A percentile compares a stretch with the other conserved stretches of the same genome.
Evolutionary conservation across 495 filamentous ascomycete species (phyloP).

Genomic region (Podospora bellae-mahoneyi): DNA sequence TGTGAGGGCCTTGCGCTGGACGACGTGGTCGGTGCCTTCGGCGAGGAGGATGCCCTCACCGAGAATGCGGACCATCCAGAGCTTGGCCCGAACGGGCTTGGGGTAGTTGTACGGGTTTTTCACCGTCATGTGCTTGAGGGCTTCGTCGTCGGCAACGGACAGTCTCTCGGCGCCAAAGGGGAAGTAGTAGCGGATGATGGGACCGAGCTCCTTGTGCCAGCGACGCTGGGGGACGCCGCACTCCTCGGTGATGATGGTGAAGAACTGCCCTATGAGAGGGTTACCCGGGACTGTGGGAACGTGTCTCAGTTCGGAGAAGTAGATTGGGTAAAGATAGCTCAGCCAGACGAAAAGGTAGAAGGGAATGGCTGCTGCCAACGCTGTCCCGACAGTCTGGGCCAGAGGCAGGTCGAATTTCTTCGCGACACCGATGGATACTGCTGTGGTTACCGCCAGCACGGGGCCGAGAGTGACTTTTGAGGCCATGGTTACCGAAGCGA

Average conservation of each 20-base stretch:
- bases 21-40: conserved; percentile 42
- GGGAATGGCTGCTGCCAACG: conserved; percentile 1
- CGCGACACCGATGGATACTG: conserved; percentile 8
- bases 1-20: conserved; percentile 47
- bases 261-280: conserved; percentile 29
- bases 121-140: conserved; percentile 48
- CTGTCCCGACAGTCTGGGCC: conserved; percentile 5
- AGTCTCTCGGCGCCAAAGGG: conserved; percentile 29
- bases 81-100: conserved; percentile 48
- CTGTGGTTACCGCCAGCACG: conserved; percentile 11
- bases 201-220: conserved; percentile 29
- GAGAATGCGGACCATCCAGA: conserved; percentile 50
- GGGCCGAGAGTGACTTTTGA: conserved; percentile 12
- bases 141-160: conserved; percentile 26
- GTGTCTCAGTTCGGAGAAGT: conserved; percentile 24
- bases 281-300: conserved; percentile 26
- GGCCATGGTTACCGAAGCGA: conserved; percentile 13
- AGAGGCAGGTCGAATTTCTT: conserved; percentile 18
- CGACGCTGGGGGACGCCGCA: conserved; percentile 29
- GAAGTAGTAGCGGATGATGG: conserved; percentile 30
- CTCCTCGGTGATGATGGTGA: conserved; percentile 29
- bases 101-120: conserved; percentile 54
- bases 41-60: conserved; percentile 49
- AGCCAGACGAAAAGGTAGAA: conserved; percentile 20
- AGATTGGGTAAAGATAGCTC: conserved; percentile 20